Base-by-base conservation (phyloP, 495 filamentous ascomycete species). In the Trichoderma orchidacearum region DNA sequence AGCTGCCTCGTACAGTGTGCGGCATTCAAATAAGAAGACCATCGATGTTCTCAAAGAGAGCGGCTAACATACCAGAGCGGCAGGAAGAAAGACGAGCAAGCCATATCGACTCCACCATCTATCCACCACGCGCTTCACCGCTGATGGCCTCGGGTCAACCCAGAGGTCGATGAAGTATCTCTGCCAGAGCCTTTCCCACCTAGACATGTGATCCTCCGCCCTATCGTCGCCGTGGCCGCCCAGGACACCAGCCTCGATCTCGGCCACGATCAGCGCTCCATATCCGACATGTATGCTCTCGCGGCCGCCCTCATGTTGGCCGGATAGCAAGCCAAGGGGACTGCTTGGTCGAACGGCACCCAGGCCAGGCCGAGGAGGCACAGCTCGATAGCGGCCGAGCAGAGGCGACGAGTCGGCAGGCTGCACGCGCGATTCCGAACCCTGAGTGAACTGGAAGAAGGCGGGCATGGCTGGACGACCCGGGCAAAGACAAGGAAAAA, bases 371-470 rank as follows among this genome's bases (percentile, higher is more conserved):
- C 29, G 59, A 17, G 63, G 62, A n/a, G 68, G 79, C 25, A 84
- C 76, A 30, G 80, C 81, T 56, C 80, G 76, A 64, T 80, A 84
- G 27, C 81, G 76, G 51, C 81, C 81, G 0, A 82, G 74, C 25
- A 84, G 63, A 3, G 80, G 79, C 32, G 77, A 75, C 7, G 74
- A 63, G 63, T 73, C 71, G 29, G 59, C 63, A 57, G 64, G 68
- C 27, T 59, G 67, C 54, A 61, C 63, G 55, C 71, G 70, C 55
- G 66, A 71, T 65, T 80, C 79, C 58, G 70, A 73, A 57, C 80
- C 81, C 57, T 79, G 80, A 57, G 81, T 77, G 63, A 85, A 85
- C 63, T 74, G 72, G 68, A 84, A 83, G 72, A 84, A 81, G 30
- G 73, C 68, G 53, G 79, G 79, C 76, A 82, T 81, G 38, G 55